phyloP scores from a whole-genome alignment of 2,329 filamentous ascomycete genomes.

The Fusarium musae region DNA sequence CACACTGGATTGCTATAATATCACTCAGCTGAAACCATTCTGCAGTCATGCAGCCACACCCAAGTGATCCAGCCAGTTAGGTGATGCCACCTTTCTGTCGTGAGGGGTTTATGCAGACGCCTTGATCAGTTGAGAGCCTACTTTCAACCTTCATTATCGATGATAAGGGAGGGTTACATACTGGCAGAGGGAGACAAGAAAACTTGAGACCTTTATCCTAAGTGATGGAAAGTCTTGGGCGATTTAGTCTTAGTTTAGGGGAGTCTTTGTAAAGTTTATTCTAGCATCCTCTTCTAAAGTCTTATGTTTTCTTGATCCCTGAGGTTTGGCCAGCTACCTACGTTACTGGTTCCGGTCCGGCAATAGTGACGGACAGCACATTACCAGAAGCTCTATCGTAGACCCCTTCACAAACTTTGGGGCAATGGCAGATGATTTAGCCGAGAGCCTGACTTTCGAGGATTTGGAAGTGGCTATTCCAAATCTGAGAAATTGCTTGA shows the following conservation, averaged over 20 bases:
- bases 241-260: no score
- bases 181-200: no score
- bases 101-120: not conserved
- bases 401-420: no score
- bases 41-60: not conserved
- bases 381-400: not conserved
- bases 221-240: no score
- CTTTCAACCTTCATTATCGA: not conserved
- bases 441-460: not conserved
- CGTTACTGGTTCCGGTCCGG: rapidly evolving
- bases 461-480: not conserved
- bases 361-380: not conserved
- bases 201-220: no score
- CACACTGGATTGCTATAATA: no score
- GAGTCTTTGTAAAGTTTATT: no score
- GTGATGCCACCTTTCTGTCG: not conserved
- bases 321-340: no score
- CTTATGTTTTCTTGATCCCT: no score
- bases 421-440: not conserved
- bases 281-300: no score
- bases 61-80: not conserved
- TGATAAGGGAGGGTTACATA: rapidly evolving
- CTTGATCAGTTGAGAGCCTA: not conserved
- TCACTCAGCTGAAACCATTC: not conserved
- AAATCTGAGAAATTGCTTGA: not conserved